Evolutionary conservation across 306 rosid genomes (phyloP), one percentile per base, ranked within the genome.

Genomic region (Pterocarpus santalinus): DNA sequence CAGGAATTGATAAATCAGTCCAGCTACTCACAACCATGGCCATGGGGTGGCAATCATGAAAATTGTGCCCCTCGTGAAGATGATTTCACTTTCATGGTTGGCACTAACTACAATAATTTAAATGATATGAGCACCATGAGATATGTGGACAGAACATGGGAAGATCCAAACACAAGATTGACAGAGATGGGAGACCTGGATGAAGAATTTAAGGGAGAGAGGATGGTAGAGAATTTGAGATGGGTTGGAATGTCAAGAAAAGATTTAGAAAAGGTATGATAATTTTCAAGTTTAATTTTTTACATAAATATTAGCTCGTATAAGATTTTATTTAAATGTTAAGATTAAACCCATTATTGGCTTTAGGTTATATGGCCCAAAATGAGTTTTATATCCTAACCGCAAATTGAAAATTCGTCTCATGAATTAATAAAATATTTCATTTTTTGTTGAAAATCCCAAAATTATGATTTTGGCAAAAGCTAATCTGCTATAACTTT

Each of bases 231-330:
- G 89, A 92, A 95, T 69, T 87, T 95, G 51, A 89, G 97, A 87
- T 95, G 98, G 97, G 84, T 92, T 35, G 97, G 97, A 73, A 89
- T 92, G 94, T 90, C 98, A 3, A 84, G 72, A 73, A 79, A 89
- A 83, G 86, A 85, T 75, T 73, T 84, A 36, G 89, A 88, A 38
- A 87, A 91, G 98, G 98, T 95, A 91, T 33, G n/a, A 6, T 70
- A 4, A 8, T 49, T 72, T 72, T 57, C 53, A 63, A 6, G 36
- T 75, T 49, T 75, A 67, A 35, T 35, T 64, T 47, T 5, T 1
- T 34, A 12, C 53, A 16, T 16, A 49, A 44, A 17, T 32, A 46
- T n/a, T 57, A 33, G 22, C 33, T n/a, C 65, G 38, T 51, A 33
- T 11, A 32, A 33, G 11, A 34, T 63, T 16, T 69, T 43, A 32